phyloP scores from a whole-genome alignment of 2,329 filamentous ascomycete species.

The Fusarium hainanense region DNA sequence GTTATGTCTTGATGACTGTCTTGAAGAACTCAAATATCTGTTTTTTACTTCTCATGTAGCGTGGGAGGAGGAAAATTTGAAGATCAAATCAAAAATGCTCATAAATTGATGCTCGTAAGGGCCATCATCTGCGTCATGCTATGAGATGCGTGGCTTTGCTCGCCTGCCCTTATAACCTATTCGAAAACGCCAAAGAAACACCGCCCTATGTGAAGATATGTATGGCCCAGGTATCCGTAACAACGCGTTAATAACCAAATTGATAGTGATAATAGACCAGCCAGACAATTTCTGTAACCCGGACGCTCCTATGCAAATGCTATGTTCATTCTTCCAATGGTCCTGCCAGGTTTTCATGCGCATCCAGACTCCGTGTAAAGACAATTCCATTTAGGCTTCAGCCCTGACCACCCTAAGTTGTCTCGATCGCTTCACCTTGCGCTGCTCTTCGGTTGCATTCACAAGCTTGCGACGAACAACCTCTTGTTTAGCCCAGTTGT shows the following conservation, averaged over 20 bases:
- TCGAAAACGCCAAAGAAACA: slow-evolving; percentile 24
- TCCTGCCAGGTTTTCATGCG: neutral
- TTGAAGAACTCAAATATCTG: neutral
- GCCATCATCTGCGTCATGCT: slow-evolving; percentile 8
- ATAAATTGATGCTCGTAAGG: slow-evolving; percentile 22
- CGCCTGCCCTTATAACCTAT: neutral
- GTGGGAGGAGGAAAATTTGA: neutral
- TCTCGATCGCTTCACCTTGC: slow-evolving; percentile 57
- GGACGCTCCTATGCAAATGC: slow-evolving; percentile 27
- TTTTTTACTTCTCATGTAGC: slow-evolving; percentile 19
- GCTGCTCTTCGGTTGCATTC: slow-evolving; percentile 60
- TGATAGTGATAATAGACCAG: slow-evolving; percentile 2
- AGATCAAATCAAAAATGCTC: slow-evolving; percentile 30
- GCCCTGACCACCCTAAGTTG: slow-evolving; percentile 55
- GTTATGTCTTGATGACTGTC: slow-evolving; percentile 5
- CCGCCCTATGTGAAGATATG: slow-evolving; percentile 1
- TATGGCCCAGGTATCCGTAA: slow-evolving; percentile 33
- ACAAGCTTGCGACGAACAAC: slow-evolving; percentile 60
- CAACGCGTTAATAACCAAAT: slow-evolving; percentile 29
- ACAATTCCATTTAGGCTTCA: slow-evolving; percentile 42
- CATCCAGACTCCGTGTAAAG: slow-evolving; percentile 5
- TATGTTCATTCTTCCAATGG: slow-evolving; percentile 8
- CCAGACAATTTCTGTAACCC: slow-evolving; percentile 5
- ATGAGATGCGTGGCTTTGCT: slow-evolving; percentile 7
- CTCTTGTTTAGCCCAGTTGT: slow-evolving; percentile 64